phyloP scores from a whole-genome alignment of 805 yeast genomes.

The Sugiyamaella americana region DNA sequence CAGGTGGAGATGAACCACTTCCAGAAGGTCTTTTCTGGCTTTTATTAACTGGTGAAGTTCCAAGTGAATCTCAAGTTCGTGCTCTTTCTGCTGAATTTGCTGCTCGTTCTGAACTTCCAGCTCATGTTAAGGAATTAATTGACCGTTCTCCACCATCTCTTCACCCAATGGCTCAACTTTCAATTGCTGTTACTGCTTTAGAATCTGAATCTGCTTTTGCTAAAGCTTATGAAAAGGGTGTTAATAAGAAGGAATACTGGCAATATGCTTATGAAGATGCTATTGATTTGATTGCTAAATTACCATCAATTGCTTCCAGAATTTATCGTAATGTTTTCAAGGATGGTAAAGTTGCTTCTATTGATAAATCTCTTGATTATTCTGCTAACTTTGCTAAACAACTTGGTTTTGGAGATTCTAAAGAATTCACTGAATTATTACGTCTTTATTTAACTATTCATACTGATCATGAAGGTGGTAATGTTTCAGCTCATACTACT shows the following conservation, averaged over 20 bases:
- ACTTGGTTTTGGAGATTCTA: conserved; percentile 54
- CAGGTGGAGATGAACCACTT: conserved; percentile 57
- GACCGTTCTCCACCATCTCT: conserved; percentile 69
- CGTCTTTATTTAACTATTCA: conserved; percentile 77
- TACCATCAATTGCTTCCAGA: conserved; percentile 75
- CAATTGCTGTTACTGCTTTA: conserved; percentile 74
- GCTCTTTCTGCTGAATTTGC: conserved; percentile 72
- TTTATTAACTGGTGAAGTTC: conserved; percentile 75
- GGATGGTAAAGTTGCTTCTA: conserved; percentile 56
- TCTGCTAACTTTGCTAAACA: conserved; percentile 59
- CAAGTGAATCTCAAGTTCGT: conserved; percentile 63
- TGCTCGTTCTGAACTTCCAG: conserved; percentile 70
- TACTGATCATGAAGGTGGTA: conserved; percentile 87
- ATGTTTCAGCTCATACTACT: conserved; percentile 76
- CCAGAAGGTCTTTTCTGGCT: conserved; percentile 85
- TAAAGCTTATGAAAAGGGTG: conserved; percentile 80
- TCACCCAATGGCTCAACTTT: conserved; percentile 89
- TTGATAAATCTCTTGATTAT: conserved; percentile 45
- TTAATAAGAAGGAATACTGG: conserved; percentile 78
- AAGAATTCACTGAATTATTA: conserved; percentile 71
- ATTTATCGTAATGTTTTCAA: conserved; percentile 80
- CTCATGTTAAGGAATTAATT: conserved; percentile 65
- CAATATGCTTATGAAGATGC: conserved; percentile 76
- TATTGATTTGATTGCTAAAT: conserved; percentile 70
- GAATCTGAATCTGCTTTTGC: conserved; percentile 80